A percentile compares a stretch with the other conserved stretches of the same genome.
Conservation (phyloP, 2,329 filamentous ascomycete genomes). For the Sarocladium oryzae region DNA sequence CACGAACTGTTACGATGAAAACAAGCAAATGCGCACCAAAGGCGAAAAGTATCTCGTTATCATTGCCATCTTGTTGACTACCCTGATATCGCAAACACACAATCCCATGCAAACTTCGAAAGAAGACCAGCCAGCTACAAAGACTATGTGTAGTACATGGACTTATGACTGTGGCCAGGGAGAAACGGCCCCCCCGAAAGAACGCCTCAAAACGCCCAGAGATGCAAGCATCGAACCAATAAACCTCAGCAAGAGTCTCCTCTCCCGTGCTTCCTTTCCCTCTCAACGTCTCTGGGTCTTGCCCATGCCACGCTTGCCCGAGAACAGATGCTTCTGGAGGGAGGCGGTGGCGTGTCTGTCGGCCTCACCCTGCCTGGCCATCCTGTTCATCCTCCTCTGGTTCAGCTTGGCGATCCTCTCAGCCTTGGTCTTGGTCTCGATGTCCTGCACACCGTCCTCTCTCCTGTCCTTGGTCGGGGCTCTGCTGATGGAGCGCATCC, state of each 20-base stretch:
- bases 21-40: too few species aligned
- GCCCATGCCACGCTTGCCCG: slow-evolving; percentile 90
- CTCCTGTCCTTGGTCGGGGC: slow-evolving; percentile 56
- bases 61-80: slow-evolving; percentile 7
- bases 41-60: background rate
- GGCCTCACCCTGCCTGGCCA: slow-evolving; percentile 93
- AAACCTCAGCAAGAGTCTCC: background rate
- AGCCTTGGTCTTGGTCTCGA: slow-evolving; percentile 64
- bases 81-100: slow-evolving; percentile 8
- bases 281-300: slow-evolving; percentile 67
- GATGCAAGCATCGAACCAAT: slow-evolving; percentile 7
- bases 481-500: slow-evolving; percentile 62
- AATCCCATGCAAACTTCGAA: slow-evolving; percentile 1
- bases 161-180: background rate
- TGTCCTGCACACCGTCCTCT: slow-evolving; percentile 70
- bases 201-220: slow-evolving; percentile 8
- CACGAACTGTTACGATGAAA: too few species aligned
- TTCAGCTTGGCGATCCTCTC: slow-evolving; percentile 81
- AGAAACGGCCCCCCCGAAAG: background rate
- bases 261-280: background rate
- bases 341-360: slow-evolving; percentile 82
- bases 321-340: slow-evolving; percentile 82
- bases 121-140: background rate
- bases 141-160: background rate
- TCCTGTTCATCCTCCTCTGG: slow-evolving; percentile 98